A percentile compares a stretch with the other conserved stretches of the same genome.
phyloP scores from a whole-genome alignment of 176 grass and related monocot genomes.

The Bromus sterilis region DNA sequence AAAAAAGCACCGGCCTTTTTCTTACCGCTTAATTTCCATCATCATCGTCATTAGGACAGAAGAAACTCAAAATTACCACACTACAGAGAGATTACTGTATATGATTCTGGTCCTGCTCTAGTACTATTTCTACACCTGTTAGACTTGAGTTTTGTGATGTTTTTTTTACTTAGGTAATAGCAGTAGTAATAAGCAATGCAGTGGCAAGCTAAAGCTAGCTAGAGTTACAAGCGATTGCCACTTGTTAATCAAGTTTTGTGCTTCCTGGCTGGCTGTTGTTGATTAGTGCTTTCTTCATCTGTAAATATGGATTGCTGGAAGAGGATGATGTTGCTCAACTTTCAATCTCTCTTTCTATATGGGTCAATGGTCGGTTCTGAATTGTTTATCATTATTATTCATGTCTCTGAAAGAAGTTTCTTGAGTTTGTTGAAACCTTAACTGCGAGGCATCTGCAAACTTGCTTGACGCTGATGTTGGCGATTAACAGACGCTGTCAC shows the following conservation, averaged over 20 bases:
- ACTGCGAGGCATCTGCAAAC: background rate
- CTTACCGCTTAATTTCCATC: conserved; percentile 3
- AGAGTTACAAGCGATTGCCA: background rate
- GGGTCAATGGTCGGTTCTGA: background rate
- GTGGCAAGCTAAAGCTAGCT: background rate
- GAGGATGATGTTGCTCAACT: background rate
- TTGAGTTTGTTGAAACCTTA: background rate
- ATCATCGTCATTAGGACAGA: conserved; percentile 10
- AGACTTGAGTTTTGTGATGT: conserved; percentile 11
- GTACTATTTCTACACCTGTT: background rate
- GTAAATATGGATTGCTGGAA: conserved; percentile 1
- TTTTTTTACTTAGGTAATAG: conserved; percentile 11
- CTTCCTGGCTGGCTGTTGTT: background rate
- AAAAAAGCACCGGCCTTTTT: conserved; percentile 6
- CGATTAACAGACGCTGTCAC: conserved; percentile 16
- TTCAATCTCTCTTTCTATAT: background rate
- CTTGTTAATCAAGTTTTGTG: conserved; percentile 5
- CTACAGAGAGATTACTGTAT: conserved; percentile 33
- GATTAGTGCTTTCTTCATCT: conserved; percentile 6
- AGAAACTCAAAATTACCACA: conserved; percentile 6
- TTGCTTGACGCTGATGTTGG: background rate
- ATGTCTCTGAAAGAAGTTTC: background rate
- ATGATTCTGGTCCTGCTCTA: conserved; percentile 14
- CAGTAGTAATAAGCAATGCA: background rate
- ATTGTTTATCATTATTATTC: too few relatives aligned